A percentile compares a stretch with the other conserved stretches of the same genome.
These are phyloP conservation scores for Casuarina equisetifolia DNA, from an alignment of 306 rosid species.

Conservation along the genomic window DNA sequence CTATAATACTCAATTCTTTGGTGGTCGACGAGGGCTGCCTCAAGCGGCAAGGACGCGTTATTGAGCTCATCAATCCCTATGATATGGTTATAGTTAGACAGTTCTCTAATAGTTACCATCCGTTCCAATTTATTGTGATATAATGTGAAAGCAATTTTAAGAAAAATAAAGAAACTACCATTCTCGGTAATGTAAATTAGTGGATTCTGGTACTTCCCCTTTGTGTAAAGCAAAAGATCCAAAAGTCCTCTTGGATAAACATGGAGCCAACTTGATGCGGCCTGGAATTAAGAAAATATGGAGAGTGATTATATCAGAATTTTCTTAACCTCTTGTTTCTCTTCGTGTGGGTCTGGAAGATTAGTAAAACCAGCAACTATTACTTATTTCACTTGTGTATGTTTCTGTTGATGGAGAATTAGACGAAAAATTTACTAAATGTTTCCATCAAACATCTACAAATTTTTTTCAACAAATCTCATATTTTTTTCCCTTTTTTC, in stretches of 20 bases:
- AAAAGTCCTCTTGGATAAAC: slow-evolving; percentile 59
- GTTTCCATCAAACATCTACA: background rate
- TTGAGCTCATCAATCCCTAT: slow-evolving; percentile 57
- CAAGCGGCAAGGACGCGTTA: slow-evolving; percentile 40
- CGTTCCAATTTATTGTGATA: background rate
- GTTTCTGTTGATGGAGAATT: no score
- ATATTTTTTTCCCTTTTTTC: no score
- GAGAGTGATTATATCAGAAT: background rate
- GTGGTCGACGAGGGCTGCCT: slow-evolving; percentile 34
- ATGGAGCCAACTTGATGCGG: slow-evolving; percentile 47
- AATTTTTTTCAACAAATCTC: no score
- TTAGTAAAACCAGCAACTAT: no score
- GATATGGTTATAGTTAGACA: background rate
- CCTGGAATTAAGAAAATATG: slow-evolving; percentile 22
- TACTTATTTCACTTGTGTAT: background rate
- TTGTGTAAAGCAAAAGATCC: slow-evolving; percentile 46
- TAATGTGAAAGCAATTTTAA: background rate
- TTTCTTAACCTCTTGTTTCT: background rate
- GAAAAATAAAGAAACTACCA: slow-evolving; percentile 37
- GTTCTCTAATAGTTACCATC: background rate
- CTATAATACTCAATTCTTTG: slow-evolving; percentile 43
- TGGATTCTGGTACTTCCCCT: slow-evolving; percentile 50
- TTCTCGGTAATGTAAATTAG: slow-evolving; percentile 63
- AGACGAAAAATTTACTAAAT: no score
- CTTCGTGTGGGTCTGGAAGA: no score